These are phyloP conservation scores for Aspergillus sp. DNA, from an alignment of 2,329 filamentous ascomycete genomes.

Conservation along the genomic window DNA sequence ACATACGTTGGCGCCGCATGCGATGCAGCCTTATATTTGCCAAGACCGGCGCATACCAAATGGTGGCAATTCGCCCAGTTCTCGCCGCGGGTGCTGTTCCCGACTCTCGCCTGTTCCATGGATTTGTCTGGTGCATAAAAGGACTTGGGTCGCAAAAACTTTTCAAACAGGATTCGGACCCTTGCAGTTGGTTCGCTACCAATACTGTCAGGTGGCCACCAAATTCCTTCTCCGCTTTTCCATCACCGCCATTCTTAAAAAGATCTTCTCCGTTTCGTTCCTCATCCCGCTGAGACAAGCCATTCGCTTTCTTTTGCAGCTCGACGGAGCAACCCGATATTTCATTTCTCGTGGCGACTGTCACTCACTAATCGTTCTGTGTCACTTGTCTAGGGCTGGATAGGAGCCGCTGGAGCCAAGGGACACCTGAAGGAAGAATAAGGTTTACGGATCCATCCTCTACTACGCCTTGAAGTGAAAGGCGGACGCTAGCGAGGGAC, in stretches of 20 bases:
- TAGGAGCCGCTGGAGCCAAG: not conserved
- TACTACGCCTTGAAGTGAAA: not conserved
- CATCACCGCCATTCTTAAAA: not conserved
- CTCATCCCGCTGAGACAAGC: not conserved
- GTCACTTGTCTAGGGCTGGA: not conserved
- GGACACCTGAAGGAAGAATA: not conserved
- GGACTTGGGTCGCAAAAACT: constrained; percentile 4
- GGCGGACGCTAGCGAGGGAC: not conserved
- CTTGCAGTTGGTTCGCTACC: constrained; percentile 2
- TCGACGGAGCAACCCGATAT: not conserved
- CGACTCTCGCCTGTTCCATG: constrained; percentile 1
- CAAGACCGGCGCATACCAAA: constrained; percentile 4
- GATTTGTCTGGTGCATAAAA: not conserved
- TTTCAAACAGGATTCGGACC: not conserved
- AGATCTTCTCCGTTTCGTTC: not conserved
- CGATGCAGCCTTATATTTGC: constrained; percentile 1
- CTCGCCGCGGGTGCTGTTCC: not conserved
- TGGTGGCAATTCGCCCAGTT: not conserved
- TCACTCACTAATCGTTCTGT: not conserved
- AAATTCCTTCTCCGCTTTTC: constrained; percentile 6
- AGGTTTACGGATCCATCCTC: not conserved
- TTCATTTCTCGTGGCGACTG: not conserved
- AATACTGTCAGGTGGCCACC: constrained; percentile 7
- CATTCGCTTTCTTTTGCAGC: not conserved
- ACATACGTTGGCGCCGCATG: not conserved